These are phyloP conservation scores for Talaromyces sp. DNA, from an alignment of 2,329 filamentous ascomycete genomes.

Conservation along the genomic window DNA sequence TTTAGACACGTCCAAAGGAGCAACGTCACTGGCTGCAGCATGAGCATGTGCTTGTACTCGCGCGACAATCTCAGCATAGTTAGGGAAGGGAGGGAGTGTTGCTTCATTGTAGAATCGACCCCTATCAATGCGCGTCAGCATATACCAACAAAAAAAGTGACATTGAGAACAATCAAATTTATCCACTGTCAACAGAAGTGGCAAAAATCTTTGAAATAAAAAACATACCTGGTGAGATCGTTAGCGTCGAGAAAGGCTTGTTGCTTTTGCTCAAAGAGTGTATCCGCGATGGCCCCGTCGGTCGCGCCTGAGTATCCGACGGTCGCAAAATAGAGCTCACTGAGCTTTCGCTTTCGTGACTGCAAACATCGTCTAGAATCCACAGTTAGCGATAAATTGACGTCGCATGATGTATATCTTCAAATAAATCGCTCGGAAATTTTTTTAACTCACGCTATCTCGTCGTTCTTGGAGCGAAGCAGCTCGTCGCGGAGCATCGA, in stretches of 20 bases:
- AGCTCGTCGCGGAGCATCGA: slow-evolving; percentile 51
- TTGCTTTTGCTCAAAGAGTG: slow-evolving; percentile 49
- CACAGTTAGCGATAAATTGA: slow-evolving; percentile 35
- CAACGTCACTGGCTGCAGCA: slow-evolving; percentile 40
- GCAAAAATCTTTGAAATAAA: slow-evolving; percentile 14
- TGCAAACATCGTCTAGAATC: slow-evolving; percentile 57
- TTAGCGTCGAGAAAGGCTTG: slow-evolving; percentile 56
- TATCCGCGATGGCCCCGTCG: slow-evolving; percentile 57
- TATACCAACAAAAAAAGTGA: background rate
- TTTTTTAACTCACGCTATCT: slow-evolving; percentile 49
- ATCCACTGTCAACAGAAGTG: background rate
- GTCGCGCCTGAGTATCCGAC: slow-evolving; percentile 50
- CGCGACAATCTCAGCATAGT: slow-evolving; percentile 30
- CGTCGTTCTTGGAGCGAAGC: slow-evolving; percentile 50
- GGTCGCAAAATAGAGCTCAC: slow-evolving; percentile 81
- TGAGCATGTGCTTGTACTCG: slow-evolving; percentile 28
- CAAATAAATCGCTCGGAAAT: slow-evolving; percentile 29
- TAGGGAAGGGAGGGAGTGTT: slow-evolving; percentile 47
- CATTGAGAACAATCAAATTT: background rate
- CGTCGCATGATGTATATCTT: slow-evolving; percentile 21
- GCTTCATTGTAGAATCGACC: slow-evolving; percentile 56
- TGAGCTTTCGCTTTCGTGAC: slow-evolving; percentile 87
- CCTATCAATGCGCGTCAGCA: slow-evolving; percentile 39
- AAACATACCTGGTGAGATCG: slow-evolving; percentile 55
- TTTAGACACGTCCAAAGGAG: slow-evolving; percentile 20